These are phyloP conservation scores for Aspergillus sp. DNA, from an alignment of 2,329 filamentous ascomycete genomes.

Conservation along the genomic window DNA sequence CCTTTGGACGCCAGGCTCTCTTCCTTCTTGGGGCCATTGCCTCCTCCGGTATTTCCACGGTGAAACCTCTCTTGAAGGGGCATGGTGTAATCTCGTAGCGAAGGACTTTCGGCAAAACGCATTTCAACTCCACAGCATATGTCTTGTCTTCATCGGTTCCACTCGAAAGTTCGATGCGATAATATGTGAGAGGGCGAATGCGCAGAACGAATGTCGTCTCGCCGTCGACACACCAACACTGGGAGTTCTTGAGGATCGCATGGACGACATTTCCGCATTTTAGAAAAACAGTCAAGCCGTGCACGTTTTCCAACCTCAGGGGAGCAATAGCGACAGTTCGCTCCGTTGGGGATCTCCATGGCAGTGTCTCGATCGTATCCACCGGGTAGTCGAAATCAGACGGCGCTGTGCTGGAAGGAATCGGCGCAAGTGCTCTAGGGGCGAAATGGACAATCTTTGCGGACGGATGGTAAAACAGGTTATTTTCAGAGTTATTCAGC, in stretches of 20 bases:
- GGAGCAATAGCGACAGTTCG: conserved; percentile 77
- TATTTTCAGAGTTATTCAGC: conserved; percentile 28
- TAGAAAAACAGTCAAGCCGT: conserved; percentile 80
- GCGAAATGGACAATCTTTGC: conserved; percentile 68
- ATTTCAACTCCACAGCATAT: conserved; percentile 63
- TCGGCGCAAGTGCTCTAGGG: conserved; percentile 36
- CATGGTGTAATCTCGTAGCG: conserved; percentile 85
- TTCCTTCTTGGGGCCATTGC: conserved; percentile 62
- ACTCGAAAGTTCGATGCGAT: conserved; percentile 80
- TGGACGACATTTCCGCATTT: conserved; percentile 80
- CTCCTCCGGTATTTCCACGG: conserved; percentile 66
- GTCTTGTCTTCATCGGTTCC: conserved; percentile 58
- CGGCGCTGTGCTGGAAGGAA: conserved; percentile 36
- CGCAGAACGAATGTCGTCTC: conserved; percentile 81
- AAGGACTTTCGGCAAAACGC: conserved; percentile 66
- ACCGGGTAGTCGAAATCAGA: conserved; percentile 45
- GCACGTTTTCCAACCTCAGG: conserved; percentile 79
- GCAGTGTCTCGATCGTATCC: conserved; percentile 58
- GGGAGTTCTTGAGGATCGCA: conserved; percentile 81
- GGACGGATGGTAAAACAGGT: conserved; percentile 66
- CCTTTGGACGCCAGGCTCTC: conserved; percentile 63
- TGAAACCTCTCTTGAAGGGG: conserved; percentile 75
- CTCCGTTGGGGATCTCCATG: conserved; percentile 72
- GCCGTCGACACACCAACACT: conserved; percentile 90
- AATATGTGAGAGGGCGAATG: conserved; percentile 77